Percentiles rank a stretch among this genome's conserved stretches.
phyloP scores from a whole-genome alignment of 495 filamentous ascomycete species.

The Amniculicola lignicola region DNA sequence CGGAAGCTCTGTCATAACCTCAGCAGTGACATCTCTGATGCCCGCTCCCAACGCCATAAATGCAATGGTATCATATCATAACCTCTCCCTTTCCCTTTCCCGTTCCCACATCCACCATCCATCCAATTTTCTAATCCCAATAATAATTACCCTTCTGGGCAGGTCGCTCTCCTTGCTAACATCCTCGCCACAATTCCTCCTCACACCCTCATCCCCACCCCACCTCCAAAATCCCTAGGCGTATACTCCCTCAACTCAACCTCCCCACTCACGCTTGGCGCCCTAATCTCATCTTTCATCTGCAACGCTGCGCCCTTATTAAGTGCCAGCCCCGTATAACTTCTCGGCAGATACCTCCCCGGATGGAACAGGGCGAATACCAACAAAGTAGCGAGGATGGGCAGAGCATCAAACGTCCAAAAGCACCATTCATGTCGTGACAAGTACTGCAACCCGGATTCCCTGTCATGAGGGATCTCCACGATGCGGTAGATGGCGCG shows the following conservation, averaged over 20 bases:
- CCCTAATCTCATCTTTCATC: slow-evolving; percentile 24
- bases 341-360: slow-evolving; percentile 21
- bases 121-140: not conserved
- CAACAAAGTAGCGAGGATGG: slow-evolving; percentile 10
- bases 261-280: not conserved
- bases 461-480: slow-evolving; percentile 27
- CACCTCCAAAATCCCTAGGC: slow-evolving; percentile 17
- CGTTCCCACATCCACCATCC: not conserved
- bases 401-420: slow-evolving; percentile 24
- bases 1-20: no score
- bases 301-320: slow-evolving; percentile 14
- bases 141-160: no score
- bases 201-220: not conserved
- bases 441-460: slow-evolving; percentile 15
- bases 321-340: slow-evolving; percentile 14
- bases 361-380: slow-evolving; percentile 16
- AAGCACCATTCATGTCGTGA: slow-evolving; percentile 27
- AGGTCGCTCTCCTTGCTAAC: not conserved
- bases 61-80: slow-evolving; percentile 15
- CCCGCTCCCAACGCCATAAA: slow-evolving; percentile 5
- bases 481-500: slow-evolving; percentile 24
- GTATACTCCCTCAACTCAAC: slow-evolving; percentile 4
- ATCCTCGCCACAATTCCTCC: not conserved
- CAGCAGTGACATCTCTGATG: no score
- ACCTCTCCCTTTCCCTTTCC: not conserved